phyloP scores from a whole-genome alignment of 805 yeast species.

The Cyberlindnera japonica region DNA sequence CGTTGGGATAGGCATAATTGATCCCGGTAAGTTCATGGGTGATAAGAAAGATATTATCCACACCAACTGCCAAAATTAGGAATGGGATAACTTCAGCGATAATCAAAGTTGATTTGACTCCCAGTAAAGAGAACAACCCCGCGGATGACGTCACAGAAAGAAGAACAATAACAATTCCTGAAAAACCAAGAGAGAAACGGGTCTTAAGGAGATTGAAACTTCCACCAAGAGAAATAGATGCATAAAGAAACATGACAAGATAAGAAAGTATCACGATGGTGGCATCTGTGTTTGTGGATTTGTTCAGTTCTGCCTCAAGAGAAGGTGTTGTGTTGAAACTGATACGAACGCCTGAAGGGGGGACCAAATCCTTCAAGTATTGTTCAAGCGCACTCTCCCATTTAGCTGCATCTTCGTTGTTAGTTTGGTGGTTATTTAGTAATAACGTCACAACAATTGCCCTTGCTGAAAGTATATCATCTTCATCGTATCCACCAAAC shows the following conservation, averaged over 20 bases:
- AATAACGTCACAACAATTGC: slow-evolving; percentile 79
- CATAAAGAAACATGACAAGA: slow-evolving; percentile 81
- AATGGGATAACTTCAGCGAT: slow-evolving; percentile 97
- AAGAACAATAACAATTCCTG: slow-evolving; percentile 81
- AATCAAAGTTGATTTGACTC: slow-evolving; percentile 81
- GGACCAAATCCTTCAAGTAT: slow-evolving; percentile 44
- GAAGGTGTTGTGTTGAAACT: slow-evolving; percentile 83
- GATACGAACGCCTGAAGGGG: slow-evolving; percentile 54
- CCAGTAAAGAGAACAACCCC: slow-evolving; percentile 73
- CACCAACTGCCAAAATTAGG: slow-evolving; percentile 90
- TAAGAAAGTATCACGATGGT: slow-evolving; percentile 71
- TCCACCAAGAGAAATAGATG: slow-evolving; percentile 72
- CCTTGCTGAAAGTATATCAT: slow-evolving; percentile 51
- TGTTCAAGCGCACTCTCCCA: slow-evolving; percentile 75
- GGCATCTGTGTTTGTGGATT: slow-evolving; percentile 76
- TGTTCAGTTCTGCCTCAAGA: slow-evolving; percentile 76
- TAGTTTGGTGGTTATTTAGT: slow-evolving; percentile 46
- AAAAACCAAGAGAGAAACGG: slow-evolving; percentile 70
- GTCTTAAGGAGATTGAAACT: slow-evolving; percentile 46
- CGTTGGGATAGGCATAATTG: slow-evolving; percentile 42
- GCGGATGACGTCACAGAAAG: slow-evolving; percentile 79
- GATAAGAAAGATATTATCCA: slow-evolving; percentile 85
- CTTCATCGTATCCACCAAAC: slow-evolving; percentile 55
- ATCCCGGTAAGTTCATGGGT: slow-evolving; percentile 71
- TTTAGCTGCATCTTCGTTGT: slow-evolving; percentile 33